These are phyloP conservation scores for Cubamyces sp. DNA, from an alignment of 768 basidiomycete genomes.

Conservation along the genomic window DNA sequence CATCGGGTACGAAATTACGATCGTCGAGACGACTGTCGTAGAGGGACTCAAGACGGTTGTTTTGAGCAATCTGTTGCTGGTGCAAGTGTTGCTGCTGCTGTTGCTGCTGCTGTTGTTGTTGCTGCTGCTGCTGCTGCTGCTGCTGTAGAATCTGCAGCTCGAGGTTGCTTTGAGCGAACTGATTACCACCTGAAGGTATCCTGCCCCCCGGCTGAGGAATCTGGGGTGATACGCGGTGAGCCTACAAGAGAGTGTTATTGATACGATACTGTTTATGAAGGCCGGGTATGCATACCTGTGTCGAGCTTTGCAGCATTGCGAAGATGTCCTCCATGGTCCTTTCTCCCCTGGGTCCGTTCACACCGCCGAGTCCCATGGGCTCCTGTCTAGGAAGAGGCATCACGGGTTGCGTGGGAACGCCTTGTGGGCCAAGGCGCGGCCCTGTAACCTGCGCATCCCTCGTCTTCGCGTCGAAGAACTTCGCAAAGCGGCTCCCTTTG, in stretches of 20 bases:
- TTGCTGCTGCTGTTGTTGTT: conserved; percentile 48
- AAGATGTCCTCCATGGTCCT: conserved; percentile 81
- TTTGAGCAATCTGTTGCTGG: conserved; percentile 41
- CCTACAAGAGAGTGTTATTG: conserved; percentile 10
- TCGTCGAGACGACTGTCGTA: conserved; percentile 79
- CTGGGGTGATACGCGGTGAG: conserved; percentile 32
- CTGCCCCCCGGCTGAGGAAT: conserved; percentile 30
- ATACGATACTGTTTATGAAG: background rate
- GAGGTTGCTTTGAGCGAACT: conserved; percentile 31
- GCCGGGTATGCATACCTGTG: conserved; percentile 57
- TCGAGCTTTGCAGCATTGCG: conserved; percentile 78
- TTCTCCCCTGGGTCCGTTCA: conserved; percentile 42
- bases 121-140: conserved; percentile 46
- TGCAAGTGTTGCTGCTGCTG: conserved; percentile 47
- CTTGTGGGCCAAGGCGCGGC: conserved; percentile 37
- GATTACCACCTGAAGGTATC: conserved; percentile 30
- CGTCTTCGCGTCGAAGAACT: conserved; percentile 80
- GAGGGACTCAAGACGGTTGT: conserved; percentile 63
- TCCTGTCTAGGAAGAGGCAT: conserved; percentile 51
- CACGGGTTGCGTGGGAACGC: conserved; percentile 43
- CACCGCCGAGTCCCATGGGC: conserved; percentile 39
- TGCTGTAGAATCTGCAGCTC: conserved; percentile 47
- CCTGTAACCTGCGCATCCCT: conserved; percentile 45
- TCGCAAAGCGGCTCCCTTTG: conserved; percentile 85
- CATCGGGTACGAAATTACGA: conserved; percentile 79